Conservation (phyloP, 2,329 filamentous ascomycete genomes). For the Alternaria postmessia region DNA sequence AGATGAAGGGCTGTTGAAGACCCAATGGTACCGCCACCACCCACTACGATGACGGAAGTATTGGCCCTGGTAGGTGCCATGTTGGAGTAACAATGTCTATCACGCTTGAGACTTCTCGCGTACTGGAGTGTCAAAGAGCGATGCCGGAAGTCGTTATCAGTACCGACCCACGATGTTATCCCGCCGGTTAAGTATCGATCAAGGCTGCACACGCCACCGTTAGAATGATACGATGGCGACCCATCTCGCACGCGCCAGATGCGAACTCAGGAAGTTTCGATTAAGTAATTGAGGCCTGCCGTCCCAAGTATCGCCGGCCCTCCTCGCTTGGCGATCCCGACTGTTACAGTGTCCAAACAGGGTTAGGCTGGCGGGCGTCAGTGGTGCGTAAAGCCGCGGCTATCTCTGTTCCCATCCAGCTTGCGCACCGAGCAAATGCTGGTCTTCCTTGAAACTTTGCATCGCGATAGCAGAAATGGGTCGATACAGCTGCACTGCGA, state of each 20-base stretch:
- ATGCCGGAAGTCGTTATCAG: constrained; percentile 12
- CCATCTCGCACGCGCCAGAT: constrained; percentile 12
- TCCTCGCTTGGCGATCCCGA: neutral
- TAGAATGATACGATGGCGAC: constrained; percentile 14
- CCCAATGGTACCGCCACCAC: constrained; percentile 63
- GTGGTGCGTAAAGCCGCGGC: constrained; percentile 7
- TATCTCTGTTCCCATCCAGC: neutral
- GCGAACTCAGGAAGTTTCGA: constrained; percentile 7
- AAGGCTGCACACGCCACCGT: constrained; percentile 27
- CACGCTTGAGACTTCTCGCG: neutral
- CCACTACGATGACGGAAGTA: constrained; percentile 51
- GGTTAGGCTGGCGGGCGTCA: constrained; percentile 10
- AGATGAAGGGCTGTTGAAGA: constrained; percentile 63
- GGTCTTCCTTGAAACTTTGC: neutral
- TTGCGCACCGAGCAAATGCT: neutral
- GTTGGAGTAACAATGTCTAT: neutral
- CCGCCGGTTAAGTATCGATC: constrained; percentile 20
- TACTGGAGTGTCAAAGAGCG: neutral
- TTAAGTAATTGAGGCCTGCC: constrained; percentile 15
- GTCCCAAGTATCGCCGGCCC: neutral
- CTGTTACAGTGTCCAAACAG: constrained; percentile 9
- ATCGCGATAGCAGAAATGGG: constrained; percentile 4
- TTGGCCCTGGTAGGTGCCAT: constrained; percentile 32
- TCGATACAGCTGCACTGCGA: neutral
- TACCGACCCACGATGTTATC: constrained; percentile 14